phyloP scores from a whole-genome alignment of 495 filamentous ascomycete species.

The Hypoxylon rickii region DNA sequence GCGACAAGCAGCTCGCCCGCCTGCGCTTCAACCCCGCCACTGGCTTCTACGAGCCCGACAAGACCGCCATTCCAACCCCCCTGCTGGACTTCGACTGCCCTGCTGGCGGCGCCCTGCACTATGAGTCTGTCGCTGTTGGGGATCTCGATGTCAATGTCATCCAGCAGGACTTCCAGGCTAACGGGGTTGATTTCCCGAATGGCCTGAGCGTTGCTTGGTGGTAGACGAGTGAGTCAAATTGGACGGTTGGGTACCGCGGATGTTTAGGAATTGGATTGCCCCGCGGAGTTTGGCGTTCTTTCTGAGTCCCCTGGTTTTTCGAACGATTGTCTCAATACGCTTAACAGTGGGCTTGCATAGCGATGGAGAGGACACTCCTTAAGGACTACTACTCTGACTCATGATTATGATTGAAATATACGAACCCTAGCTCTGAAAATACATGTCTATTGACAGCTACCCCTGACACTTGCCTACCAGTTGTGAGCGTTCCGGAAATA shows the following conservation, averaged over 20 bases:
- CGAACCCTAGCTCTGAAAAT: no score
- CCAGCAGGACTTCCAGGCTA: conserved; percentile 24
- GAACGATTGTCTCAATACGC: background rate
- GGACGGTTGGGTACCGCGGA: background rate
- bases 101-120: conserved; percentile 25
- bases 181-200: conserved; percentile 23
- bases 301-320: conserved; percentile 1
- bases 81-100: conserved; percentile 31
- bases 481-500: no score
- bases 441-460: no score
- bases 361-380: background rate
- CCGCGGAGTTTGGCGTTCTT: conserved; percentile 11
- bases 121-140: conserved; percentile 31
- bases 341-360: background rate
- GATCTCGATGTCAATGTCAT: conserved; percentile 25
- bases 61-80: conserved; percentile 19
- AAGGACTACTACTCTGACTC: no score
- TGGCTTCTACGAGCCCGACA: conserved; percentile 29
- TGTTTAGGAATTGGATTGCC: background rate
- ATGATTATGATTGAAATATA: no score
- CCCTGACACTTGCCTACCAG: no score
- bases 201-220: conserved; percentile 32
- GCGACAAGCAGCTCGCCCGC: conserved; percentile 26
- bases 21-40: conserved; percentile 19
- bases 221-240: background rate